Evolutionary conservation across 495 filamentous ascomycete genomes (phyloP).

Genomic region (Annulohypoxylon bovei): DNA sequence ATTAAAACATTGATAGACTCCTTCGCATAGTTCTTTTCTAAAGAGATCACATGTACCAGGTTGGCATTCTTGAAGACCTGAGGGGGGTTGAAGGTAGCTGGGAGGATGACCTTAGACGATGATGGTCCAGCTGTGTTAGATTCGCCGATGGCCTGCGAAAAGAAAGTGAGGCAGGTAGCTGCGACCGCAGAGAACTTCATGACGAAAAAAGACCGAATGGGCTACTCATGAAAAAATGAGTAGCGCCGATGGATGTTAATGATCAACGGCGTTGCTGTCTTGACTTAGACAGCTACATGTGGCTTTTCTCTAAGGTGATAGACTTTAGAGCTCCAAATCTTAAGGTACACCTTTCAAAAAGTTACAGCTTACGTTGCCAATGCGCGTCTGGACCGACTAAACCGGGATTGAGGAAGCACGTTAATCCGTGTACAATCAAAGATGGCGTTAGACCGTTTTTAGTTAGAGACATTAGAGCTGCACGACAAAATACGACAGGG

Average conservation of each 20-base stretch:
- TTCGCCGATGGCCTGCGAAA: conserved; percentile 53
- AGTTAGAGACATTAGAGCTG: conserved; percentile 23
- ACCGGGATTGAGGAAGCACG: conserved; percentile 34
- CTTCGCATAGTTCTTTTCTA: conserved; percentile 90
- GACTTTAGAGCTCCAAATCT: not conserved
- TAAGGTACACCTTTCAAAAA: conserved; percentile 46
- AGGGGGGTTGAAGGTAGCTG: conserved; percentile 81
- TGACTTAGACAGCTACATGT: conserved; percentile 38
- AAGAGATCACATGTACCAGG: conserved; percentile 85
- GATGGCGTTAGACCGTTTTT: conserved; percentile 4
- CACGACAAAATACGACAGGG: conserved; percentile 15
- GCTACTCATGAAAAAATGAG: conserved; percentile 53
- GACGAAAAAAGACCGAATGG: conserved; percentile 48
- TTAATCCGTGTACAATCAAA: conserved; percentile 28
- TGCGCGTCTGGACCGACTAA: conserved; percentile 17
- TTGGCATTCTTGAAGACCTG: conserved; percentile 93
- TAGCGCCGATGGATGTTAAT: conserved; percentile 34
- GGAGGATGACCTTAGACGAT: conserved; percentile 60
- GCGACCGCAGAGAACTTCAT: conserved; percentile 66
- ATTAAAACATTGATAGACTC: conserved; percentile 93
- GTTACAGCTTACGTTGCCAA: conserved; percentile 50
- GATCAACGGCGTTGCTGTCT: conserved; percentile 26
- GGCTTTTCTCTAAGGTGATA: conserved; percentile 19
- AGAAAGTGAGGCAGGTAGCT: conserved; percentile 59
- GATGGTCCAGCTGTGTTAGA: conserved; percentile 48